Evolutionary conservation across 192 early-diverging fungal species (phyloP).

Genomic region (Pecoramyces ruminantium): DNA sequence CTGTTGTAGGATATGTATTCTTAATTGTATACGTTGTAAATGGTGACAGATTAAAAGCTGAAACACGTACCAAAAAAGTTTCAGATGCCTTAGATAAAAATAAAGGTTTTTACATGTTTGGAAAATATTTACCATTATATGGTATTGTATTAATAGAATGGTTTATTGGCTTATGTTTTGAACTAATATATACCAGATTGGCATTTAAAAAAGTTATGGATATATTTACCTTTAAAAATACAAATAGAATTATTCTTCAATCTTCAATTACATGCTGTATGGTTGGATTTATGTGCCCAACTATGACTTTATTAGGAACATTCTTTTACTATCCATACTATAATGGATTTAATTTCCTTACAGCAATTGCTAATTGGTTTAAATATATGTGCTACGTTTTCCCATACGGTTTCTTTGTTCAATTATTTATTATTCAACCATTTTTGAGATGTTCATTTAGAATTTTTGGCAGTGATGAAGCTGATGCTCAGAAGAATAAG

Average conservation of each 20-base stretch:
- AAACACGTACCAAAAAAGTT: neutral
- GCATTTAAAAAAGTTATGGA: neutral
- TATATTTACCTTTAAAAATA: neutral
- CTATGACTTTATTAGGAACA: neutral
- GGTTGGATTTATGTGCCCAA: neutral
- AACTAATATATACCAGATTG: neutral
- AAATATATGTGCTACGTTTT: neutral
- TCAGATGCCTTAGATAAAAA: neutral
- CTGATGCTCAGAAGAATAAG: neutral
- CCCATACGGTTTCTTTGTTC: neutral
- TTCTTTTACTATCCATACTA: neutral
- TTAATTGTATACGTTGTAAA: neutral
- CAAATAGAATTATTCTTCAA: neutral
- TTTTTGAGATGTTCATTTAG: neutral
- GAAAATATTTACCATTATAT: neutral
- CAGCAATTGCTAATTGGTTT: neutral
- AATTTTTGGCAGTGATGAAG: neutral
- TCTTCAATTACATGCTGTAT: neutral
- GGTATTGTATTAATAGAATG: neutral
- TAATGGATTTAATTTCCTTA: neutral
- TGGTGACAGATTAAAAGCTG: neutral
- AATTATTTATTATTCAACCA: neutral
- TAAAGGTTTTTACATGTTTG: neutral
- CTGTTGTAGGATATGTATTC: neutral
- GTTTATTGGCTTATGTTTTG: neutral